phyloP scores from a whole-genome alignment of 768 basidiomycete species.

The Neoboletus brunneissimus region DNA sequence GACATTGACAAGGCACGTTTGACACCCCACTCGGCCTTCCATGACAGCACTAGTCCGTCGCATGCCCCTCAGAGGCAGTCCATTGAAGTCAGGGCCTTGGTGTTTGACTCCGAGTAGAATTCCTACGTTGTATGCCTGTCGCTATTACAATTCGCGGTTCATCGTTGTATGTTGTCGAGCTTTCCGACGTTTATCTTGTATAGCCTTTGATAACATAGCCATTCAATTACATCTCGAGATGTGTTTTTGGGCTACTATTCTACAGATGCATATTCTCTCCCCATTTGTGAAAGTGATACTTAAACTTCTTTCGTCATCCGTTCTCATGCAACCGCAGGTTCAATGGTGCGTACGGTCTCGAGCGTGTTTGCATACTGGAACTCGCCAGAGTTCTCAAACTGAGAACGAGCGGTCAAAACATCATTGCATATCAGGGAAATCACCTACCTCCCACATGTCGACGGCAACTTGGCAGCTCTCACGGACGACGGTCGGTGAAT shows the following conservation, averaged over 20 bases:
- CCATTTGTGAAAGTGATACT: not conserved
- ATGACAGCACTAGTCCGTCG: constrained; percentile 33
- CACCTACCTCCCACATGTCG: constrained; percentile 91
- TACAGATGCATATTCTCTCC: not conserved
- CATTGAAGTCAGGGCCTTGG: constrained; percentile 43
- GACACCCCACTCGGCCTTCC: constrained; percentile 44
- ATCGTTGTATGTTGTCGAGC: not conserved
- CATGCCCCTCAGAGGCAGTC: constrained; percentile 41
- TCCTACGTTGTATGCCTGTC: not conserved
- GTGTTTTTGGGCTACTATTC: not conserved
- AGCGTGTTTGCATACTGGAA: constrained; percentile 74
- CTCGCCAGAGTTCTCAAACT: constrained; percentile 80
- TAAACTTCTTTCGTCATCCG: not conserved
- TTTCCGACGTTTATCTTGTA: not conserved
- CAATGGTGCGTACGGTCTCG: constrained; percentile 17
- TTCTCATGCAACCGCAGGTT: constrained; percentile 16
- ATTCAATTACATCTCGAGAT: not conserved
- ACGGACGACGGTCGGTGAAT: constrained; percentile 84
- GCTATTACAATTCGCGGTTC: not conserved
- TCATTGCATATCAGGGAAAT: not conserved
- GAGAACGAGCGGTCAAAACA: constrained; percentile 1
- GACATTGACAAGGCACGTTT: constrained; percentile 38
- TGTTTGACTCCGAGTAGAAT: constrained; percentile 39
- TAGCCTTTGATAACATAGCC: not conserved
- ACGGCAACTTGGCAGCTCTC: constrained; percentile 97